These are phyloP conservation scores for Geranium incanum DNA, from an alignment of 441 rosid species.

Conservation along the genomic window DNA sequence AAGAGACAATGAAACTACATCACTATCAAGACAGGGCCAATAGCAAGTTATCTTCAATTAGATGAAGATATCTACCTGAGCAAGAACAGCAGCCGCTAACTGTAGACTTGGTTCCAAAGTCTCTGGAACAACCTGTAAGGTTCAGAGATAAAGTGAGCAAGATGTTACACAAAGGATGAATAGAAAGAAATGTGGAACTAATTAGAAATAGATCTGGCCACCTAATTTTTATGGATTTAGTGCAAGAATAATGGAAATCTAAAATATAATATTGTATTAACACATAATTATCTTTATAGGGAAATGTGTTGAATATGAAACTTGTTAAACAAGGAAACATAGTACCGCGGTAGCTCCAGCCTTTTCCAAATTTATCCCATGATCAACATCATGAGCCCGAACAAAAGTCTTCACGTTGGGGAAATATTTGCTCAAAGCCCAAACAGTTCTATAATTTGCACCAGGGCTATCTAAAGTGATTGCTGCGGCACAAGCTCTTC, in stretches of 20 bases:
- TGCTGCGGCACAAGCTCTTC: constrained; percentile 95
- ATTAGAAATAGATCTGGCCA: not conserved
- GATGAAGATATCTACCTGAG: constrained; percentile 50
- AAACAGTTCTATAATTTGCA: constrained; percentile 95
- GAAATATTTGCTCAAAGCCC: constrained; percentile 95
- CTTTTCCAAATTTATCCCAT: constrained; percentile 90
- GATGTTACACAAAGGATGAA: not conserved
- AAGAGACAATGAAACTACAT: constrained; percentile 3
- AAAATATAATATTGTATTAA: not conserved
- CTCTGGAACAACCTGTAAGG: constrained; percentile 86
- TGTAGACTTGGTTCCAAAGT: constrained; percentile 96
- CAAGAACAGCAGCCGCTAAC: constrained; percentile 97
- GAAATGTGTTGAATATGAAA: not conserved
- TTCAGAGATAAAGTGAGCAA: constrained; percentile 9
- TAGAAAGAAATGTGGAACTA: not conserved
- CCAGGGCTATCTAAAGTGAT: constrained; percentile 91
- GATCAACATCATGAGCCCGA: constrained; percentile 96
- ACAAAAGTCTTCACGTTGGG: constrained; percentile 94
- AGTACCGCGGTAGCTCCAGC: constrained; percentile 93
- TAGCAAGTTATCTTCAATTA: constrained; percentile 7
- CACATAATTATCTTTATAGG: not conserved
- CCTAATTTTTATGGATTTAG: constrained; percentile 7
- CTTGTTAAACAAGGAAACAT: constrained; percentile 20
- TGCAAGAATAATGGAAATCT: not conserved
- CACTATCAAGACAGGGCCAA: not conserved